A percentile compares a stretch with the other conserved stretches of the same genome.
phyloP scores from a whole-genome alignment of 257 asterid genomes.

The Solanum bulbocastanum region DNA sequence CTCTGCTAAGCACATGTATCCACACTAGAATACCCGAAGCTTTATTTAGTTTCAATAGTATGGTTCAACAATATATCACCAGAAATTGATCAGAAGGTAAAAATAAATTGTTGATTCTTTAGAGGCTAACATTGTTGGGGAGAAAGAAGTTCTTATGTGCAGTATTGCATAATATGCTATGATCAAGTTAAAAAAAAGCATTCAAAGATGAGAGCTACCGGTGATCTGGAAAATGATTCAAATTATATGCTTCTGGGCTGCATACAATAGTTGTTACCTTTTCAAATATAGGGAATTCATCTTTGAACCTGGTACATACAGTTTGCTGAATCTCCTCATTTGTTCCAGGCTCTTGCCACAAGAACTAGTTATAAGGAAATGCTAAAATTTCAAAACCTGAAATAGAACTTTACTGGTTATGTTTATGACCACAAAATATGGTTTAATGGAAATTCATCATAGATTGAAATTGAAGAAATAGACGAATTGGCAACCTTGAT shows the following conservation, averaged over 20 bases:
- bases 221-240: neutral
- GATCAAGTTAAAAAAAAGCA: neutral
- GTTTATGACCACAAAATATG: neutral
- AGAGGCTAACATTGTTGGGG: neutral
- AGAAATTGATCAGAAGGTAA: neutral
- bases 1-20: neutral
- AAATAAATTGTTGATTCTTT: neutral
- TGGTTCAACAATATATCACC: neutral
- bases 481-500: conserved; percentile 40
- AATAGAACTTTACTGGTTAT: neutral
- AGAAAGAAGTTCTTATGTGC: too few species aligned
- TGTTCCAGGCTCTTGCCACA: conserved; percentile 82
- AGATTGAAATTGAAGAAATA: neutral
- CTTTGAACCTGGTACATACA: conserved; percentile 66
- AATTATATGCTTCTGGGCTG: neutral
- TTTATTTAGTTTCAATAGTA: neutral
- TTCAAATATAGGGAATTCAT: conserved; percentile 73
- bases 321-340: conserved; percentile 63
- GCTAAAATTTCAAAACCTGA: conserved; percentile 79
- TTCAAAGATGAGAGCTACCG: neutral
- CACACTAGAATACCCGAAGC: neutral
- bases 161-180: neutral
- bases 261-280: conserved; percentile 33
- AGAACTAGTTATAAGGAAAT: conserved; percentile 91
- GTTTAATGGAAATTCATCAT: neutral